Evolutionary conservation across 768 basidiomycete species (phyloP), one percentile per base, ranked within the genome.

Genomic region (Candolleomyces eurysporus): DNA sequence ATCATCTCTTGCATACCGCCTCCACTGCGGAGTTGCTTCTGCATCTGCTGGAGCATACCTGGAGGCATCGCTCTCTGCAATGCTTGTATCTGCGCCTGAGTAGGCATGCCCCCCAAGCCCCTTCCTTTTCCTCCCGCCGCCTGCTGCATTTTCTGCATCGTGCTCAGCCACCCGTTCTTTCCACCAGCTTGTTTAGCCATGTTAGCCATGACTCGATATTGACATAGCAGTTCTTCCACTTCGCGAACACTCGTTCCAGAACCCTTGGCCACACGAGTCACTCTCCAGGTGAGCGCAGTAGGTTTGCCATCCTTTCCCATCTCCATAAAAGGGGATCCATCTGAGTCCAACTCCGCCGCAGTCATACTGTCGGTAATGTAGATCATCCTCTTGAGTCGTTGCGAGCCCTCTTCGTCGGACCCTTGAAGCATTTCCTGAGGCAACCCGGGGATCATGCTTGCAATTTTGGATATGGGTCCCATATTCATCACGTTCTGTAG

Each of bases 351-450:
- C 74, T 99, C 97, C 58, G 76, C 75, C 40, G 91, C 87, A 53
- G 93, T 93, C 97, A 99, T 99, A 69, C 92, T 94, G 73, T 99
- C 97, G 11, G 94, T 97, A 69, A 99, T 98, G 77, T 90, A 98
- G 67, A 98, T 92, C 91, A 99, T 94, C 61, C 96, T 89, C 76
- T 98, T 98, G 87, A 99, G 88, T 60, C 94, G 89, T 61, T 83
- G 71, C 5, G 90, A 85, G 32, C 92, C 94, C 67, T 99, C 96
- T 73, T 98, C 96, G 69, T 98, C 96, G 26, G 90, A 91, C 30
- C 94, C 96, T 68, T 92, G 89, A 60, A 98, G 82, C 66, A 98
- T 77, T 48, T 93, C 94, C 66, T 94, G 91, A 13, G 94, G 91
- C 63, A 99, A 84, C 30, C 97, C 97, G 3, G 97, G 97, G 62